A percentile compares a stretch with the other conserved stretches of the same genome.
phyloP scores from a whole-genome alignment of 169 alveolate species.

The Plasmodium blacklocki region DNA sequence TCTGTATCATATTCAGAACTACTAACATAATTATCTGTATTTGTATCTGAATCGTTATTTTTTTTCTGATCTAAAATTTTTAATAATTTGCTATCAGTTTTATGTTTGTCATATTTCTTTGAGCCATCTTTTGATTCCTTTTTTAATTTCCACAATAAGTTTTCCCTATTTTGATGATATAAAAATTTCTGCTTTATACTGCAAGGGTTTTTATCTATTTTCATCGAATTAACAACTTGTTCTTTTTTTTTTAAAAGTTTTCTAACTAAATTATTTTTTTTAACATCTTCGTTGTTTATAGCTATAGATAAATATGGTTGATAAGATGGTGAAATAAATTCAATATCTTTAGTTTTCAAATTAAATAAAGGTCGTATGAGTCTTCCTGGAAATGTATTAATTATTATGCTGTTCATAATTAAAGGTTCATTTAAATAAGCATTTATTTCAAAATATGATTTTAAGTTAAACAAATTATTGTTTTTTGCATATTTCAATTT shows the following conservation, averaged over 20 bases:
- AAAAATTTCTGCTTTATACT: conserved; percentile 58
- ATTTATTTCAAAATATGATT: conserved; percentile 64
- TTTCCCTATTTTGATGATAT: conserved; percentile 18
- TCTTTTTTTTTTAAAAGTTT: conserved; percentile 48
- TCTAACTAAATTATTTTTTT: conserved; percentile 54
- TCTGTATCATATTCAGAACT: conserved; percentile 22
- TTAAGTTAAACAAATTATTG: conserved; percentile 52
- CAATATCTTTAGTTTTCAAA: conserved; percentile 91
- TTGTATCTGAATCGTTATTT: background rate
- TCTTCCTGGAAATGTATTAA: conserved; percentile 97
- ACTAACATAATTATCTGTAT: background rate
- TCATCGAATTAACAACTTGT: conserved; percentile 9
- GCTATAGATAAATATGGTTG: conserved; percentile 96
- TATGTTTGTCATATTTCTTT: background rate
- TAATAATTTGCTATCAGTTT: conserved; percentile 17
- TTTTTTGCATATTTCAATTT: conserved; percentile 74
- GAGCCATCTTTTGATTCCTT: background rate
- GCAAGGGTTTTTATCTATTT: conserved; percentile 6
- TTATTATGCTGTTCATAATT: conserved; percentile 91
- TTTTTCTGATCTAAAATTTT: background rate
- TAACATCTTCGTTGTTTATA: conserved; percentile 78
- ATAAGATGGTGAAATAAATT: conserved; percentile 97
- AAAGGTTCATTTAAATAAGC: conserved; percentile 57
- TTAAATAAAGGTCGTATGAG: conserved; percentile 97
- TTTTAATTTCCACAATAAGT: background rate